Conservation (phyloP, 768 basidiomycete species). For the Boletales sp. region DNA sequence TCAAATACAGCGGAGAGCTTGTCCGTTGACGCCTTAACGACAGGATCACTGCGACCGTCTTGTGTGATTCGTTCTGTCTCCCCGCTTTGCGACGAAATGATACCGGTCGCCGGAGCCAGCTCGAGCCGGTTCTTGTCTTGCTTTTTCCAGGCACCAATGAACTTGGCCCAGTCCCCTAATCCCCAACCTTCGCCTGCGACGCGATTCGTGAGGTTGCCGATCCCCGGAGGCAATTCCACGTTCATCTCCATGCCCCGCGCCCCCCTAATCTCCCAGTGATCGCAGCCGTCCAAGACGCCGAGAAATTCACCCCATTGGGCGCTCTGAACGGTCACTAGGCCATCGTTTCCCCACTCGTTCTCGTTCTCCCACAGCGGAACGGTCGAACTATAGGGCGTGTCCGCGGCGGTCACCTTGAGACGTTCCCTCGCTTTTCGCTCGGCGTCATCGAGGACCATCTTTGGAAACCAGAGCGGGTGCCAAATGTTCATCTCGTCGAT, state of each 20-base stretch:
- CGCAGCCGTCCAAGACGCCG: conserved; percentile 82
- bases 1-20: conserved; percentile 73
- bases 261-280: conserved; percentile 97
- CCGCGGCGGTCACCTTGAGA: conserved; percentile 29
- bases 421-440: conserved; percentile 58
- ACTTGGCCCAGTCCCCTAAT: conserved; percentile 55
- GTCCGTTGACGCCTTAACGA: conserved; percentile 65
- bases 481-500: conserved; percentile 61
- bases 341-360: conserved; percentile 81
- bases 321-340: conserved; percentile 86
- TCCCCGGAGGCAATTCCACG: conserved; percentile 55
- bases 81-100: conserved; percentile 5
- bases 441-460: conserved; percentile 86
- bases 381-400: conserved; percentile 8
- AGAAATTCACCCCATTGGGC: conserved; percentile 97
- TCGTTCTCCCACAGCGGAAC: conserved; percentile 48
- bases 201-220: conserved; percentile 32
- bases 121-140: conserved; percentile 43
- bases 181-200: conserved; percentile 44
- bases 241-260: conserved; percentile 72
- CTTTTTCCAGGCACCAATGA: conserved; percentile 59
- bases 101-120: conserved; percentile 21
- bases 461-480: conserved; percentile 97
- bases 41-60: conserved; percentile 44
- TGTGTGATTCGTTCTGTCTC: conserved; percentile 21